A percentile compares a stretch with the other conserved stretches of the same genome.
Evolutionary conservation across 2,329 filamentous ascomycete genomes (phyloP).

Genomic region (Balansia obtecta): DNA sequence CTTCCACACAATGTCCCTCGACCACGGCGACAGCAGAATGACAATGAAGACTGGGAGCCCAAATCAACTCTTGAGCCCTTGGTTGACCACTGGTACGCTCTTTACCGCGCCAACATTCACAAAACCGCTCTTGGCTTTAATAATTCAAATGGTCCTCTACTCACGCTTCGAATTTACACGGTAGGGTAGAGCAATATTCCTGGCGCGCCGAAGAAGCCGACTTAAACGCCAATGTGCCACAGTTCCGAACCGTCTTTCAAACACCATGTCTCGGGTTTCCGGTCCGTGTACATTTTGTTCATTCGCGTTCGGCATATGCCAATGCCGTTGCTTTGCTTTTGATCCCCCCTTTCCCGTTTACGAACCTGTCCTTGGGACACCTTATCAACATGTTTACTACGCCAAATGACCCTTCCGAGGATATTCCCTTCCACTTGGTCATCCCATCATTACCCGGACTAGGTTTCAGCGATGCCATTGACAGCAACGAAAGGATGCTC

Average conservation of each 20-base stretch:
- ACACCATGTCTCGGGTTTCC: constrained; percentile 26
- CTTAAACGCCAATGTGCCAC: constrained; percentile 47
- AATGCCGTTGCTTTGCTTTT: constrained; percentile 51
- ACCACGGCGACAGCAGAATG: constrained; percentile 19
- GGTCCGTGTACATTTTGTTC: constrained; percentile 52
- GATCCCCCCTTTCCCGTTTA: constrained; percentile 53
- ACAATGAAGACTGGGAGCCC: constrained; percentile 31
- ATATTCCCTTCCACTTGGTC: constrained; percentile 52
- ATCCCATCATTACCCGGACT: constrained; percentile 53
- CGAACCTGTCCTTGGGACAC: constrained; percentile 46
- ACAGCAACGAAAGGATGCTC: constrained; percentile 35
- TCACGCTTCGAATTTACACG: not conserved
- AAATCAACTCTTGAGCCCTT: constrained; percentile 51
- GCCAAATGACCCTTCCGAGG: constrained; percentile 30
- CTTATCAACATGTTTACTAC: constrained; percentile 42
- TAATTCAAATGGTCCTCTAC: not conserved
- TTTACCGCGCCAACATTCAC: not conserved
- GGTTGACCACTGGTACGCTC: constrained; percentile 49
- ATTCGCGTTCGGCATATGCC: constrained; percentile 38
- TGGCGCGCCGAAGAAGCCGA: constrained; percentile 48
- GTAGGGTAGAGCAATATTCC: constrained; percentile 52
- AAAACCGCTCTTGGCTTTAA: not conserved
- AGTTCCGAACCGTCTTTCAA: constrained; percentile 47
- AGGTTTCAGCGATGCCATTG: constrained; percentile 53
- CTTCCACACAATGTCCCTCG: constrained; percentile 45